Base-by-base conservation (phyloP, 352 stramenopile genomes). In the Nothophytophthora sp. region DNA sequence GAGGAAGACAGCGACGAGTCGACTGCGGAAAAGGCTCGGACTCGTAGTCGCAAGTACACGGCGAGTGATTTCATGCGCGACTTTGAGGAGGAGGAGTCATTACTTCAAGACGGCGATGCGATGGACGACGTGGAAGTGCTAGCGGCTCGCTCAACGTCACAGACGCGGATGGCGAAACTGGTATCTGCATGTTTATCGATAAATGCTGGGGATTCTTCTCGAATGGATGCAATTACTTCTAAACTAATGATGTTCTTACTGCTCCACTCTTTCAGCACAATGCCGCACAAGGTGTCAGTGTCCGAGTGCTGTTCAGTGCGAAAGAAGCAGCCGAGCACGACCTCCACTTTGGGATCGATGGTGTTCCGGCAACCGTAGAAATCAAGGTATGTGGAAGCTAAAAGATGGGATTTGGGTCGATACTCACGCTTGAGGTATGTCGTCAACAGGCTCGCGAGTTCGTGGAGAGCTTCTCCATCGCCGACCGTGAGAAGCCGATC, bases 1-100 rank as follows among this genome's bases (percentile, higher is more conserved):
- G 73, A 76, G 4, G 73, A 78, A 43, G 64, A 83, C 34, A 87
- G 72, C 32, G 68, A 83, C 34, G 56, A 55, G 5, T 80, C 70
- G 13, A 61, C 38, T 2, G 55, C 59, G n/a, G 58, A 63, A 36
- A 73, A 57, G 8, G 51, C 51, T 15, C 50, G 72, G 20, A 69
- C 67, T 16, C 63, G 70, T 29, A 83, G 67, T 67, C 70, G 73
- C 9, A 86, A 88, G 50, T 88, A 92, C 65, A 84, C 79, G 12
- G 62, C 76, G 44, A 90, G 69, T 53, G 79, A 90, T 44, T 90
- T 90, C 25, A 88, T 89, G 76, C 75, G 77, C 33, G 81, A 92
- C 37, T 88, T 92, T 50, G 77, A 88, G 44, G 81, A 88, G 40
- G 73, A 92, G 55, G 71, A 90, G 23, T 56, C 56, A 16, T 30